phyloP scores from a whole-genome alignment of 2,329 filamentous ascomycete species.

The Delphinella strobiligena region DNA sequence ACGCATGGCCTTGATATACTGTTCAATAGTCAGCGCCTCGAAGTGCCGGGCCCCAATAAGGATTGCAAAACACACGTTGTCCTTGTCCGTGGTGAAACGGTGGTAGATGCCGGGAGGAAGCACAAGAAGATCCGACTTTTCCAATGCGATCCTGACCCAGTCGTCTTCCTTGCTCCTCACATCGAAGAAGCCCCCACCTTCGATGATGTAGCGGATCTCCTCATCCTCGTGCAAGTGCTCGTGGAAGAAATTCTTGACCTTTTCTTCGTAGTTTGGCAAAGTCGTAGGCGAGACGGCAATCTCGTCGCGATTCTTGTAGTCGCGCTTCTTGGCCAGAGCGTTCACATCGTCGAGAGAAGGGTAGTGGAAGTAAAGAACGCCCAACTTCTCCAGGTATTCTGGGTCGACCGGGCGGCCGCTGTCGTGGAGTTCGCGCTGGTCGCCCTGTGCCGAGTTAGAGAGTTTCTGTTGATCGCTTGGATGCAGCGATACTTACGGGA shows the following conservation, averaged over 20 bases:
- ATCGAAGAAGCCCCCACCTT: constrained; percentile 85
- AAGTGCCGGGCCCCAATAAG: neutral
- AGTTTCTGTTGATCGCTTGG: constrained; percentile 3
- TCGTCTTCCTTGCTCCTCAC: constrained; percentile 70
- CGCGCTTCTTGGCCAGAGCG: constrained; percentile 57
- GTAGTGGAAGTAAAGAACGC: constrained; percentile 67
- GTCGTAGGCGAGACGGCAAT: constrained; percentile 75
- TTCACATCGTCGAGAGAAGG: constrained; percentile 57
- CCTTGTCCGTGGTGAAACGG: constrained; percentile 85
- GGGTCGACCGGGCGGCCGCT: constrained; percentile 58
- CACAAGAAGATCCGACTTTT: constrained; percentile 84
- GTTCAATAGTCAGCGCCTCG: constrained; percentile 13
- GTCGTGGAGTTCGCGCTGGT: constrained; percentile 86
- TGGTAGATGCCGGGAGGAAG: constrained; percentile 94
- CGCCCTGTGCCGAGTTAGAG: constrained; percentile 48
- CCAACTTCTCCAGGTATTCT: constrained; percentile 57
- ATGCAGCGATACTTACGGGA: constrained; percentile 32
- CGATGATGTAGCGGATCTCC: constrained; percentile 90
- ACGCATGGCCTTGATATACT: constrained; percentile 94
- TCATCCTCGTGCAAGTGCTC: constrained; percentile 98
- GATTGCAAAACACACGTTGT: constrained; percentile 55
- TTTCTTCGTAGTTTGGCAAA: constrained; percentile 82
- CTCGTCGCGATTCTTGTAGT: constrained; percentile 91
- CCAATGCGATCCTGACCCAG: constrained; percentile 78
- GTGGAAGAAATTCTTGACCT: constrained; percentile 85